Evolutionary conservation across 768 basidiomycete species (phyloP).

Genomic region (Calvatia gigantea): DNA sequence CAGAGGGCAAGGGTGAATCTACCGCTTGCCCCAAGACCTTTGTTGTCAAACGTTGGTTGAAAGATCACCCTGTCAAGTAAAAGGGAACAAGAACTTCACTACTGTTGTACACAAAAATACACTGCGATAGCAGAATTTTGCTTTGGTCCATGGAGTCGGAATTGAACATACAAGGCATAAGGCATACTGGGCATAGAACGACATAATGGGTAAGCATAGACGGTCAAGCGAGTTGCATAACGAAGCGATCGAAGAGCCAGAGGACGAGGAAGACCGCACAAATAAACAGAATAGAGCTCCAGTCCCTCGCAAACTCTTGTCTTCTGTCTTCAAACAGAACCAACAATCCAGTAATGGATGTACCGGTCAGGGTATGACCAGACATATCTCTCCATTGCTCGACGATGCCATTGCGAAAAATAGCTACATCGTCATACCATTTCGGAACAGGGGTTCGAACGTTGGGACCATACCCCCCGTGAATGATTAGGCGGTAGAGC

Average conservation of each 20-base stretch:
- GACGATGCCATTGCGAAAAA: neutral
- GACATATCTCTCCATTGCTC: neutral
- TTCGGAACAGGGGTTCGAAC: slow-evolving; percentile 1
- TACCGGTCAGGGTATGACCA: neutral
- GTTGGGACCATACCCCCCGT: slow-evolving; percentile 1
- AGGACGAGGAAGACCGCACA: neutral
- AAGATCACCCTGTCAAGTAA: slow-evolving; percentile 36
- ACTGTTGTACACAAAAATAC: neutral
- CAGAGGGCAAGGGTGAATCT: slow-evolving; percentile 38
- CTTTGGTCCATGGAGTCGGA: neutral
- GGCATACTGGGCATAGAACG: neutral
- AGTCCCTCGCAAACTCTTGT: neutral
- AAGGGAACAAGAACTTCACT: neutral
- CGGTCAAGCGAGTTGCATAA: neutral
- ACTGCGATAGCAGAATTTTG: neutral
- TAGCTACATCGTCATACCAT: slow-evolving; percentile 1
- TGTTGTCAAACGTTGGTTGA: slow-evolving; percentile 58
- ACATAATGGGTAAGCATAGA: neutral
- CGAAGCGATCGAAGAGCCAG: neutral
- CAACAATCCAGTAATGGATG: neutral
- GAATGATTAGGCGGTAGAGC: slow-evolving; percentile 4
- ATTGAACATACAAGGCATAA: neutral
- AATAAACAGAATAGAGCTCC: neutral
- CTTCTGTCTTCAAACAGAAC: neutral
- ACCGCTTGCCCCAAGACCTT: slow-evolving; percentile 58